Conservation (phyloP, 2,329 filamentous ascomycete genomes). For the Claviceps lovelessii region DNA sequence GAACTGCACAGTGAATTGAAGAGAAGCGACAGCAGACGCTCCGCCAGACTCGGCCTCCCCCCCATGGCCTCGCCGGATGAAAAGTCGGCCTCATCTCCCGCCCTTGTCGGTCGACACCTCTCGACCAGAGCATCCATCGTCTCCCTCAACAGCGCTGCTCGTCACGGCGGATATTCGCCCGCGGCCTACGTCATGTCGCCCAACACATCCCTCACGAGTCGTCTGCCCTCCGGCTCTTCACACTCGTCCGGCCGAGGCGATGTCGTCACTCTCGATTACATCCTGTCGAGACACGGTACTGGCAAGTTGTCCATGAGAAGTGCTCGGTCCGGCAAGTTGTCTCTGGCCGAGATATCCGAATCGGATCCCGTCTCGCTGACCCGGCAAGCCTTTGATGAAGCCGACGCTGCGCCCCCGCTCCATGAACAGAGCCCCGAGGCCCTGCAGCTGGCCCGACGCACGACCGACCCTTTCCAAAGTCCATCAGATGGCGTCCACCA, state of each 20-base stretch:
- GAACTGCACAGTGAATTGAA: slow-evolving; percentile 59
- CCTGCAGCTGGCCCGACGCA: slow-evolving; percentile 15
- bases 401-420: slow-evolving; percentile 28
- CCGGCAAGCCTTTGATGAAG: slow-evolving; percentile 37
- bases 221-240: slow-evolving; percentile 41
- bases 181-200: slow-evolving; percentile 55
- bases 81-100: slow-evolving; percentile 3
- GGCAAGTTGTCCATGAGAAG: slow-evolving; percentile 41
- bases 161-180: slow-evolving; percentile 57
- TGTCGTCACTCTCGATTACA: slow-evolving; percentile 22
- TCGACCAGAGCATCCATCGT: slow-evolving; percentile 48
- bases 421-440: slow-evolving; percentile 22
- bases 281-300: slow-evolving; percentile 35
- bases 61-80: slow-evolving; percentile 7
- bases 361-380: slow-evolving; percentile 38
- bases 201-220: slow-evolving; percentile 44
- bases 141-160: slow-evolving; percentile 51
- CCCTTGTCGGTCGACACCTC: slow-evolving; percentile 26
- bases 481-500: slow-evolving; percentile 21
- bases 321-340: slow-evolving; percentile 34
- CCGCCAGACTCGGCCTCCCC: slow-evolving; percentile 42
- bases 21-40: slow-evolving; percentile 51
- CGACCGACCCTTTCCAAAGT: slow-evolving; percentile 13
- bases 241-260: slow-evolving; percentile 28
- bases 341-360: slow-evolving; percentile 43